These are phyloP conservation scores for Calendula officinalis DNA, from an alignment of 129 eudicot genomes.

Conservation along the genomic window DNA sequence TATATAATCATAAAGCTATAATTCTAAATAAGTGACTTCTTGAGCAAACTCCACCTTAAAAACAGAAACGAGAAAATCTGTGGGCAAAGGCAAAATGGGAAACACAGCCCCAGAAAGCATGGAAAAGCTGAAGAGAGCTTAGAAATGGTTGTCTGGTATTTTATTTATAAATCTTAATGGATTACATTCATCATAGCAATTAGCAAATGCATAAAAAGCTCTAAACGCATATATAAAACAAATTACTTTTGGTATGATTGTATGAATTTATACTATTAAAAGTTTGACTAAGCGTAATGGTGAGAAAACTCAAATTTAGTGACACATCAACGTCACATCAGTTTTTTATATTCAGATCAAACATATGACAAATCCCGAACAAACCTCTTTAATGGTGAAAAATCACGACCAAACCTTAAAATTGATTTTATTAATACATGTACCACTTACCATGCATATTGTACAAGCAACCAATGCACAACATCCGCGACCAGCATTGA, in stretches of 20 bases:
- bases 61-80: conserved; percentile 28
- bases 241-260: background rate
- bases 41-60: conserved; percentile 17
- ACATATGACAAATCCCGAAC: too few species aligned
- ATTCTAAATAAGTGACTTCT: background rate
- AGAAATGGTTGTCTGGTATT: conserved; percentile 27
- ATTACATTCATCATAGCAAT: conserved; percentile 17
- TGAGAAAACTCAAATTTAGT: too few species aligned
- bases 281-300: background rate
- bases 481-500: too few species aligned
- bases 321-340: too few species aligned
- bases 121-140: conserved; percentile 43
- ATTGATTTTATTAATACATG: too few species aligned
- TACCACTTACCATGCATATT: too few species aligned
- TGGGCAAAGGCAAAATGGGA: conserved; percentile 45
- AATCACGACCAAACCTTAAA: too few species aligned
- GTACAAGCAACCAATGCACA: too few species aligned
- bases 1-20: background rate
- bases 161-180: conserved; percentile 19
- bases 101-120: conserved; percentile 58
- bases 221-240: background rate
- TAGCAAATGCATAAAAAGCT: too few species aligned
- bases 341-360: too few species aligned
- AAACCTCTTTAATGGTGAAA: too few species aligned
- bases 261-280: background rate